Percentiles rank a stretch among this genome's conserved stretches.
Evolutionary conservation across 176 grass and related monocot species (phyloP).

Genomic region (Oryza glumipatula): DNA sequence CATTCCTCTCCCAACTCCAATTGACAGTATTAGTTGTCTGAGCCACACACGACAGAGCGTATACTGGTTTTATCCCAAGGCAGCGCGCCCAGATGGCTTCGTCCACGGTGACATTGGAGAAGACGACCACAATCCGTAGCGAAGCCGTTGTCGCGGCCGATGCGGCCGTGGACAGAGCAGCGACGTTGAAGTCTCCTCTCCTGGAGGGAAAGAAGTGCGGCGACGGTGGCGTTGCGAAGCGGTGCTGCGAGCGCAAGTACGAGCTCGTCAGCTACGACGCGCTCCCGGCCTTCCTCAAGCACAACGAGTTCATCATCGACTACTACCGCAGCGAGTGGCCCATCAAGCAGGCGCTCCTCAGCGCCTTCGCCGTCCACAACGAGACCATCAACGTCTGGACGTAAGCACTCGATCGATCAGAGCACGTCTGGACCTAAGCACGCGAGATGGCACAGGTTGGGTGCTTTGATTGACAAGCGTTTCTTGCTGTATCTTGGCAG

Average conservation of each 20-base stretch:
- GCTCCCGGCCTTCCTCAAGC: slow-evolving; percentile 69
- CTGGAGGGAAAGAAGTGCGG: slow-evolving; percentile 2
- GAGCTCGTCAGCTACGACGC: slow-evolving; percentile 61
- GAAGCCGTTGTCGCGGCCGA: background rate
- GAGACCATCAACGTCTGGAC: slow-evolving; percentile 87
- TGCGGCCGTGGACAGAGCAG: background rate
- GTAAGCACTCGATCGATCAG: slow-evolving; percentile 31
- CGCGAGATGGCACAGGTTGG: background rate
- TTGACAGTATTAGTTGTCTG: background rate
- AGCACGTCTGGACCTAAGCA: background rate
- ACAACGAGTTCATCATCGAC: slow-evolving; percentile 77
- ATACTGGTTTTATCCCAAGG: background rate
- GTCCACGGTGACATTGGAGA: slow-evolving; percentile 55
- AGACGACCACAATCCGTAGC: slow-evolving; percentile 36
- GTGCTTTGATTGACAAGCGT: background rate
- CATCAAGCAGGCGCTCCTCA: slow-evolving; percentile 62
- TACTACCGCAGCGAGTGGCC: slow-evolving; percentile 91
- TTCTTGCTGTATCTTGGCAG: slow-evolving; percentile 29
- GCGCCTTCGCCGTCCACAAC: slow-evolving; percentile 72
- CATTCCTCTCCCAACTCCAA: background rate
- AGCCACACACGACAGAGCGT: background rate
- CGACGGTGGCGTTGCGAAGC: background rate
- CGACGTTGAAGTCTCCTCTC: slow-evolving; percentile 6
- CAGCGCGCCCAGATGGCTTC: slow-evolving; percentile 20
- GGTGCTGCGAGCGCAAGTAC: slow-evolving; percentile 43